phyloP scores from a whole-genome alignment of 1,139 yeast genomes.

The Taphrina populina region DNA sequence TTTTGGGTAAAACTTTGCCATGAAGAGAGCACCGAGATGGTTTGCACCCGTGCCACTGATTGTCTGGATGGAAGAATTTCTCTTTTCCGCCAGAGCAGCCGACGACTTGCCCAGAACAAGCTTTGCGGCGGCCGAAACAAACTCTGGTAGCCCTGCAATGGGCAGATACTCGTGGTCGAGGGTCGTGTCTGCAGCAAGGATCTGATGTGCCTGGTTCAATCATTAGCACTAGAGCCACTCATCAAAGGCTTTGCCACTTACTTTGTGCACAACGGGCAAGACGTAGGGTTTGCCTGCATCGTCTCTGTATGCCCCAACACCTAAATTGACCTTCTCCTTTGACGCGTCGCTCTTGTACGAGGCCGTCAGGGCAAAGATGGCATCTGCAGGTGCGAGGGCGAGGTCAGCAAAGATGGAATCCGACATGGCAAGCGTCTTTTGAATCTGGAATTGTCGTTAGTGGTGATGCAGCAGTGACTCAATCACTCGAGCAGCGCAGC shows the following conservation, averaged over 20 bases:
- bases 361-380: slow-evolving; percentile 74
- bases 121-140: slow-evolving; percentile 71
- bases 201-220: slow-evolving; percentile 60
- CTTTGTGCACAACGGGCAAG: slow-evolving; percentile 74
- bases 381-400: slow-evolving; percentile 47
- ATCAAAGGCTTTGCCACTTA: slow-evolving; percentile 51
- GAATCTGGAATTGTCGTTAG: no score
- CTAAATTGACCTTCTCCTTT: slow-evolving; percentile 60
- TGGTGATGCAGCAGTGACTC: no score
- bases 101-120: slow-evolving; percentile 64
- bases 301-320: slow-evolving; percentile 89
- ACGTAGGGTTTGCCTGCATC: slow-evolving; percentile 82
- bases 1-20: slow-evolving; percentile 48
- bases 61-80: slow-evolving; percentile 67
- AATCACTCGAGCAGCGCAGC: no score
- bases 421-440: slow-evolving; percentile 10
- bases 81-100: slow-evolving; percentile 33
- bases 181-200: slow-evolving; percentile 56
- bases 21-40: slow-evolving; percentile 78
- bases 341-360: slow-evolving; percentile 55
- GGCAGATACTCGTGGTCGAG: slow-evolving; percentile 91
- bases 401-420: slow-evolving; percentile 39
- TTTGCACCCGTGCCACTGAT: slow-evolving; percentile 95
- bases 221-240: slow-evolving; percentile 44
- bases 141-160: slow-evolving; percentile 74